phyloP scores from a whole-genome alignment of 1,139 yeast species.

The Yarrowia galli region DNA sequence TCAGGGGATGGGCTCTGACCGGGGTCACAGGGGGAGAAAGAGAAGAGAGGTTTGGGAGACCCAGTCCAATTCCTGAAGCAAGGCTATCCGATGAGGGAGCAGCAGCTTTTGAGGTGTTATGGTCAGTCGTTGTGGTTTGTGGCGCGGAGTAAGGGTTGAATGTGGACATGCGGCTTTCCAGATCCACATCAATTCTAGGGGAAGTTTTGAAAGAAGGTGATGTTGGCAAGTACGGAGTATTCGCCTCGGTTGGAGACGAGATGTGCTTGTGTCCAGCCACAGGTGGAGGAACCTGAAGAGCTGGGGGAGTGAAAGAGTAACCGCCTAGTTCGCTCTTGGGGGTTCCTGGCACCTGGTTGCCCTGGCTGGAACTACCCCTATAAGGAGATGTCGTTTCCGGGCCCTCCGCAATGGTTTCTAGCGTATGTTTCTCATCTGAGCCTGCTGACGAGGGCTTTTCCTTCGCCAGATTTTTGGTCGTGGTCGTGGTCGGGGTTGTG shows the following conservation, averaged over 20 bases:
- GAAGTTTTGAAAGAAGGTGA: constrained; percentile 24
- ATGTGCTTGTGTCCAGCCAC: constrained; percentile 14
- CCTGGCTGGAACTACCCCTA: neutral
- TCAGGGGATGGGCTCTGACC: constrained; percentile 20
- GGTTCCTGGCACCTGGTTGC: constrained; percentile 6
- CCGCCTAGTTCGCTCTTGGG: constrained; percentile 13
- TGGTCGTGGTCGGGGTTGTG: constrained; percentile 13
- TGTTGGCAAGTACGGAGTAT: constrained; percentile 11
- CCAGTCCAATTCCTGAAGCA: constrained; percentile 11
- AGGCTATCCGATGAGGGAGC: neutral
- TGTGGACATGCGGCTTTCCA: constrained; percentile 30
- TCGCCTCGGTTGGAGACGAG: constrained; percentile 21
- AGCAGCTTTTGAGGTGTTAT: neutral
- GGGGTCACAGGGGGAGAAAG: constrained; percentile 22
- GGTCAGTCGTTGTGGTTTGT: neutral
- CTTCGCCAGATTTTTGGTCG: neutral
- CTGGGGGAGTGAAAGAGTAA: constrained; percentile 24
- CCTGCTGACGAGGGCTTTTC: constrained; percentile 20
- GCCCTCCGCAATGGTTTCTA: constrained; percentile 21
- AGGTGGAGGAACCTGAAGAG: constrained; percentile 21
- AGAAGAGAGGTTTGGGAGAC: neutral
- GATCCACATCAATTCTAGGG: constrained; percentile 28
- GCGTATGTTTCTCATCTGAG: constrained; percentile 19
- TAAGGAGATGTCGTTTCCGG: constrained; percentile 22
- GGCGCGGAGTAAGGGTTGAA: constrained; percentile 27